phyloP scores from a whole-genome alignment of 1,284 basidiomycete genomes.

The Tilletia horrida region DNA sequence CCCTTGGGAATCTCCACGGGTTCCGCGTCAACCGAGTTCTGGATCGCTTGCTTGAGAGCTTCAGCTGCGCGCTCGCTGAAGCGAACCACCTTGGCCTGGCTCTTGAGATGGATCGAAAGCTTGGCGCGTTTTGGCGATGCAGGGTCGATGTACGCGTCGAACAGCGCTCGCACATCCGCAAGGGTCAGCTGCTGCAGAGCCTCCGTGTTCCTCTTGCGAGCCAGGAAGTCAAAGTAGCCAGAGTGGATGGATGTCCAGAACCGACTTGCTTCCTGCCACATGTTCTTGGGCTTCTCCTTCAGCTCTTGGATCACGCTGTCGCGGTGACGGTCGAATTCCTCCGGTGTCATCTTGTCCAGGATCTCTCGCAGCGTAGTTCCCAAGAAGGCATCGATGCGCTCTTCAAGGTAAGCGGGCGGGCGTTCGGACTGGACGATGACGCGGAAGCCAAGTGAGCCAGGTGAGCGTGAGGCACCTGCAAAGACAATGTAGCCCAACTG shows the following conservation, averaged over 20 bases:
- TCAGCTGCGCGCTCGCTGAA: constrained; percentile 68
- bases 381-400: constrained; percentile 82
- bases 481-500: constrained; percentile 77
- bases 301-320: constrained; percentile 49
- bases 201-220: constrained; percentile 69
- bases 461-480: constrained; percentile 34
- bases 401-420: constrained; percentile 76
- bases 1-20: constrained; percentile 62
- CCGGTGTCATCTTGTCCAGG: constrained; percentile 38
- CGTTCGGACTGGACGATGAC: constrained; percentile 89
- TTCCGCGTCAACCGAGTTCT: constrained; percentile 38
- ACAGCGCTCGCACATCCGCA: constrained; percentile 73
- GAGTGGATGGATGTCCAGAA: constrained; percentile 67
- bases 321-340: constrained; percentile 47
- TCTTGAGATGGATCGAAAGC: constrained; percentile 40
- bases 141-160: constrained; percentile 67
- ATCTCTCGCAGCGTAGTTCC: constrained; percentile 63
- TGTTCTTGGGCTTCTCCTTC: constrained; percentile 49
- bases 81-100: constrained; percentile 62
- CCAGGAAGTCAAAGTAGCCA: constrained; percentile 43
- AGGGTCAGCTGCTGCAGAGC: constrained; percentile 68
- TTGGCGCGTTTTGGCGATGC: constrained; percentile 34
- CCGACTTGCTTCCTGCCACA: constrained; percentile 49
- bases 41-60: constrained; percentile 65
- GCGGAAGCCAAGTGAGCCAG: constrained; percentile 72